Percentiles rank a stretch among this genome's conserved stretches.
These are phyloP conservation scores for Aspergillus sparsus DNA, from an alignment of 495 filamentous ascomycete genomes.

Conservation along the genomic window DNA sequence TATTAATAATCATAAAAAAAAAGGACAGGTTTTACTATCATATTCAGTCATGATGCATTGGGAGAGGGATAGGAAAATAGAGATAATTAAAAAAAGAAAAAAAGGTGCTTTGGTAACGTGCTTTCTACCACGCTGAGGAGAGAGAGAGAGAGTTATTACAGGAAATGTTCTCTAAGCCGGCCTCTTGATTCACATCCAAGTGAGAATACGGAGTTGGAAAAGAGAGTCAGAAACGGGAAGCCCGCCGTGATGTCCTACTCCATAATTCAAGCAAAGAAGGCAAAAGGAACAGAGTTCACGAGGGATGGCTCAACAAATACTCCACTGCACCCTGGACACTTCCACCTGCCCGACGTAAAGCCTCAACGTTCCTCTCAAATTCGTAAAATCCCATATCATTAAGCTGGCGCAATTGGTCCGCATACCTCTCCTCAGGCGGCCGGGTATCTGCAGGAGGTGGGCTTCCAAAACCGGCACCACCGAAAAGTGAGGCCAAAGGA, in stretches of 20 bases:
- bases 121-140: slow-evolving; percentile 13
- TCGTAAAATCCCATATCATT: slow-evolving; percentile 99
- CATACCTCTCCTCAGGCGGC: slow-evolving; percentile 92
- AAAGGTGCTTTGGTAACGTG: slow-evolving; percentile 8
- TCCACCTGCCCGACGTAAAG: slow-evolving; percentile 84
- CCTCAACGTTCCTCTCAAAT: slow-evolving; percentile 89
- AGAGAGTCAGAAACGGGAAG: slow-evolving; percentile 2
- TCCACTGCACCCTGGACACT: slow-evolving; percentile 96
- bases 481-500: slow-evolving; percentile 43
- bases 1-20: background rate
- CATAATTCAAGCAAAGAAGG: background rate
- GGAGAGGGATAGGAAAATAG: background rate
- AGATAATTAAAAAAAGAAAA: background rate
- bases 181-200: slow-evolving; percentile 8
- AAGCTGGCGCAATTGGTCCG: slow-evolving; percentile 83
- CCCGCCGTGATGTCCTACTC: slow-evolving; percentile 6
- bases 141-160: slow-evolving; percentile 10
- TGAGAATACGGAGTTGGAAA: slow-evolving; percentile 11
- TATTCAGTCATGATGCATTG: slow-evolving; percentile 1
- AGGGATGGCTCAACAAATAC: slow-evolving; percentile 54
- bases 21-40: background rate
- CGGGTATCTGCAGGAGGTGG: slow-evolving; percentile 66
- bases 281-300: slow-evolving; percentile 3
- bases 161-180: slow-evolving; percentile 4
- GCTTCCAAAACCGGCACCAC: slow-evolving; percentile 42